phyloP scores from a whole-genome alignment of 345 rosid genomes.

The Populus simonii region DNA sequence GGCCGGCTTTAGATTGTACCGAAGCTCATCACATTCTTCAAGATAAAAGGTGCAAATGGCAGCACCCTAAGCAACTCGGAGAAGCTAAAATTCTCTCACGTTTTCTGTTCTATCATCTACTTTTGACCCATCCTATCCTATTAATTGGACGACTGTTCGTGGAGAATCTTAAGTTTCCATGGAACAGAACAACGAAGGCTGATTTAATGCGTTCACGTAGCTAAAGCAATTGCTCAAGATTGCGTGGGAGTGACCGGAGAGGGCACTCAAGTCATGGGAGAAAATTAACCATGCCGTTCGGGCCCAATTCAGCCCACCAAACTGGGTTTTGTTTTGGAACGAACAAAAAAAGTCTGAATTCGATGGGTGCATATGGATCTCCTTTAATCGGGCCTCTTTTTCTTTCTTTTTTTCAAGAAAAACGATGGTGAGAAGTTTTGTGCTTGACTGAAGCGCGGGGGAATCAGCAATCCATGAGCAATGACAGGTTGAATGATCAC shows the following conservation, averaged over 20 bases:
- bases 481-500: neutral
- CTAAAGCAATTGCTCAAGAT: neutral
- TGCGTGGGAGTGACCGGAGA: neutral
- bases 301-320: neutral
- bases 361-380: neutral
- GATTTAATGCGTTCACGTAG: neutral
- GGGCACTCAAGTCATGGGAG: neutral
- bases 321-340: neutral
- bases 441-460: neutral
- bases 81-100: neutral
- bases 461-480: neutral
- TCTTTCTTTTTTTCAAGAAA: neutral
- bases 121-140: neutral
- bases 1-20: neutral
- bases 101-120: neutral
- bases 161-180: neutral
- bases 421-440: neutral
- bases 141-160: neutral
- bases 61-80: neutral
- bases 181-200: neutral
- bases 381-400: neutral
- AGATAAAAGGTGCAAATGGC: neutral
- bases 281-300: neutral
- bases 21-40: neutral
- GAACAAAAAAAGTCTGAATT: neutral